These are phyloP conservation scores for Colletotrichum neosansevieriae DNA, from an alignment of 2,329 filamentous ascomycete genomes.

Conservation along the genomic window DNA sequence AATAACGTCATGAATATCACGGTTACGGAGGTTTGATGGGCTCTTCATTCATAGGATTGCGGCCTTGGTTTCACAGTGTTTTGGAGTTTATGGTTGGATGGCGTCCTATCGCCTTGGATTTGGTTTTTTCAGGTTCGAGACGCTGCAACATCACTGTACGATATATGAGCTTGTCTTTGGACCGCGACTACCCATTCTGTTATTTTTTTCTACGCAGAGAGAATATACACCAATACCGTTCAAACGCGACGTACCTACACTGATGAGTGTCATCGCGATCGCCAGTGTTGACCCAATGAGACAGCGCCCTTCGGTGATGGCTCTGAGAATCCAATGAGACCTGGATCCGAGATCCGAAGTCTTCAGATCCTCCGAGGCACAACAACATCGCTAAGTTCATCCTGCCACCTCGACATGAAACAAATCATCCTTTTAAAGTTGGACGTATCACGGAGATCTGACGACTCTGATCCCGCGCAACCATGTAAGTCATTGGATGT, in stretches of 20 bases:
- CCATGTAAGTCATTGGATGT: background rate
- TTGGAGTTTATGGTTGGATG: background rate
- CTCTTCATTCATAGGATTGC: background rate
- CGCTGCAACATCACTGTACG: constrained; percentile 6
- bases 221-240: background rate
- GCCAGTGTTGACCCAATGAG: background rate
- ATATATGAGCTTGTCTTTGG: background rate
- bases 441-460: background rate
- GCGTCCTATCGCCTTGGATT: background rate
- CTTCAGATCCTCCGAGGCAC: constrained; percentile 11
- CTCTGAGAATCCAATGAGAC: background rate
- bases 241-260: background rate
- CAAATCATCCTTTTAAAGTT: background rate
- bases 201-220: background rate
- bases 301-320: background rate
- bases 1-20: constrained; percentile 32
- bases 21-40: constrained; percentile 23
- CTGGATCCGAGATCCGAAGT: constrained; percentile 8
- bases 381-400: constrained; percentile 10
- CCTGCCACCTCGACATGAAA: constrained; percentile 9
- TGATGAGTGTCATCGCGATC: background rate
- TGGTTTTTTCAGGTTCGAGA: background rate
- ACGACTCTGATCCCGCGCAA: constrained; percentile 3
- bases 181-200: constrained; percentile 18
- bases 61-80: background rate